Conservation (phyloP, 2,329 filamentous ascomycete genomes). For the Talaromyces rugulosus region DNA sequence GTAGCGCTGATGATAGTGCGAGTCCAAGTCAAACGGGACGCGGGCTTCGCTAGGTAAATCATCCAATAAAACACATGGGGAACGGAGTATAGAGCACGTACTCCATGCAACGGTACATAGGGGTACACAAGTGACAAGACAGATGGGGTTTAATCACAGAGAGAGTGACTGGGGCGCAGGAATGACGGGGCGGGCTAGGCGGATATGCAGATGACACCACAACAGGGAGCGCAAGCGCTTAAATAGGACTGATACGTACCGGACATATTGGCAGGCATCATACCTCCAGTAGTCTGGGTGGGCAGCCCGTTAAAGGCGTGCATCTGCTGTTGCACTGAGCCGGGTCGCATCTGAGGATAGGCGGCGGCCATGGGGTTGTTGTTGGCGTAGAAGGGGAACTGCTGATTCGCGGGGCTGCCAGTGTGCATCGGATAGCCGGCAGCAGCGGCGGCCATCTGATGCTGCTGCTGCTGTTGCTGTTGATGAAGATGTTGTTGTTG, state of each 20-base stretch:
- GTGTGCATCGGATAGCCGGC: constrained; percentile 33
- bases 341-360: constrained; percentile 16
- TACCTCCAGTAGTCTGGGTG: constrained; percentile 33
- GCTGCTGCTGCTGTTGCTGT: neutral
- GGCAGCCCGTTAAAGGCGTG: constrained; percentile 33
- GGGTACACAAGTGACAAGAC: neutral
- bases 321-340: constrained; percentile 14
- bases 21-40: neutral
- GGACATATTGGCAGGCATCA: constrained; percentile 34
- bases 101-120: neutral
- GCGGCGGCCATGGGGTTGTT: constrained; percentile 16
- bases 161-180: neutral
- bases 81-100: neutral
- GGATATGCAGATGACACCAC: neutral
- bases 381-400: constrained; percentile 33
- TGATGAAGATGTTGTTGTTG: neutral
- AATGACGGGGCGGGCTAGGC: neutral
- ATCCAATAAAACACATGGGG: neutral
- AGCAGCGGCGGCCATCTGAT: constrained; percentile 12
- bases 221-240: neutral
- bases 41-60: neutral
- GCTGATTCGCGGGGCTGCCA: constrained; percentile 17
- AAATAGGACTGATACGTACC: constrained; percentile 4
- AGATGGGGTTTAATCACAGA: neutral
- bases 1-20: neutral